Percentiles rank a stretch among this genome's conserved stretches.
These are phyloP conservation scores for Aspergillus sp. DNA, from an alignment of 2,329 filamentous ascomycete genomes.

Conservation along the genomic window DNA sequence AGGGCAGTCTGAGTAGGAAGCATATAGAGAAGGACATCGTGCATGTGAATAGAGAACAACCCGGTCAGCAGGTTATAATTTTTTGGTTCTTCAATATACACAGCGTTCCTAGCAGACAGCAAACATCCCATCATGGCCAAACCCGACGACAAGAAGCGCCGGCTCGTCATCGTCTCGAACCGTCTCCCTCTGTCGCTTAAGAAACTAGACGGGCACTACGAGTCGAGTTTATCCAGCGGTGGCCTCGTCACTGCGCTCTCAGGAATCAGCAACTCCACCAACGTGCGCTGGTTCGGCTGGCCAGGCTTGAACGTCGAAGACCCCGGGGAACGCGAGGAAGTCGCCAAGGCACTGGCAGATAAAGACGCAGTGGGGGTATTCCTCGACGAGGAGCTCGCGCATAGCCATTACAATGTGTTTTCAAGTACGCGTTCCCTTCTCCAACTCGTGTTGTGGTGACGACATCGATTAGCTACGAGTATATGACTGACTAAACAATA, in stretches of 20 bases:
- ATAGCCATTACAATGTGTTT: conserved; percentile 94
- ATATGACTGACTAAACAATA: neutral
- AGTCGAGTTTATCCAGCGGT: conserved; percentile 86
- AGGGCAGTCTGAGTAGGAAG: neutral
- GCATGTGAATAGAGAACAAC: neutral
- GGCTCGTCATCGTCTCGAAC: conserved; percentile 77
- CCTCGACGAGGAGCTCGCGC: conserved; percentile 80
- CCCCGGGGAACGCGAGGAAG: conserved; percentile 62
- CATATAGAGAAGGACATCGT: neutral
- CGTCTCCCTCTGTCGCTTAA: conserved; percentile 91
- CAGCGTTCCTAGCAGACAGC: neutral
- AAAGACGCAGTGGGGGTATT: conserved; percentile 85
- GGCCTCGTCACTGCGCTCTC: conserved; percentile 88
- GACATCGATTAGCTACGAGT: neutral
- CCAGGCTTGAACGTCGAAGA: conserved; percentile 84
- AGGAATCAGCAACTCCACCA: conserved; percentile 82
- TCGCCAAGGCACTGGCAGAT: conserved; percentile 72
- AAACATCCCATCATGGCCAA: neutral
- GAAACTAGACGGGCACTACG: conserved; percentile 75
- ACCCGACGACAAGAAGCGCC: conserved; percentile 20
- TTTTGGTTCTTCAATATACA: neutral
- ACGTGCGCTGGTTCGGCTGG: conserved; percentile 97
- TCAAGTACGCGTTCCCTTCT: conserved; percentile 55
- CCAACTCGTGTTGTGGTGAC: neutral
- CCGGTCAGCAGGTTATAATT: neutral